Evolutionary conservation across 345 rosid genomes (phyloP), one percentile per base, ranked within the genome.

Genomic region (Litchi chinensis): DNA sequence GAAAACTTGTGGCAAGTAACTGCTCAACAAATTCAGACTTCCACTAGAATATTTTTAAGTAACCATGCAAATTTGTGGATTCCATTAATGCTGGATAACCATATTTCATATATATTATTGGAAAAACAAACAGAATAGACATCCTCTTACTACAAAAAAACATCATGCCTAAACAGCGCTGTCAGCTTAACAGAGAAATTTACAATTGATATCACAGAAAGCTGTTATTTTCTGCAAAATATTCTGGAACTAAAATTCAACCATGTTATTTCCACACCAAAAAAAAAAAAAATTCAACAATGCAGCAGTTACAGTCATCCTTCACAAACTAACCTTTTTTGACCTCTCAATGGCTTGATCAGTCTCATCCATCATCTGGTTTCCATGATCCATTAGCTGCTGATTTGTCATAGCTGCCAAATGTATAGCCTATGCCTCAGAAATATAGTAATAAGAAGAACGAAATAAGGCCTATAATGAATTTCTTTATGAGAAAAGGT

Each of bases 331-430:
- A 75, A 90, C 93, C 93, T 91, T 90, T 84, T 91, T 89, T 6
- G 91, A 93, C 74, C 98, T 91, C 79, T 96, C 92, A 91, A 94
- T 91, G 78, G 94, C 95, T 83, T 94, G 91, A 88, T 96, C 98
- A 70, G 97, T 96, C 85, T 93, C 97, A 82, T 93, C 95, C 98
- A 93, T 89, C 95, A 91, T 94, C 21, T 73, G 79, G 70, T 93
- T 86, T 74, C 98, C 99, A 50, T 76, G 84, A 86, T 93, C 88
- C 84, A 91, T 79, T 48, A 94, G 87, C 77, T 92, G 90, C 82
- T 94, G 90, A 83, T 93, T 93, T 62, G 97, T 83, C 98, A 96
- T 94, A 37, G 92, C 98, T 94, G 93, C 80, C 75, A 79, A 77
- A 71, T 40, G 37, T 64, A 78, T 18, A 79, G 26, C 10, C 66